Conservation (phyloP, 208 protist species). For the Perkinsela sp. region DNA sequence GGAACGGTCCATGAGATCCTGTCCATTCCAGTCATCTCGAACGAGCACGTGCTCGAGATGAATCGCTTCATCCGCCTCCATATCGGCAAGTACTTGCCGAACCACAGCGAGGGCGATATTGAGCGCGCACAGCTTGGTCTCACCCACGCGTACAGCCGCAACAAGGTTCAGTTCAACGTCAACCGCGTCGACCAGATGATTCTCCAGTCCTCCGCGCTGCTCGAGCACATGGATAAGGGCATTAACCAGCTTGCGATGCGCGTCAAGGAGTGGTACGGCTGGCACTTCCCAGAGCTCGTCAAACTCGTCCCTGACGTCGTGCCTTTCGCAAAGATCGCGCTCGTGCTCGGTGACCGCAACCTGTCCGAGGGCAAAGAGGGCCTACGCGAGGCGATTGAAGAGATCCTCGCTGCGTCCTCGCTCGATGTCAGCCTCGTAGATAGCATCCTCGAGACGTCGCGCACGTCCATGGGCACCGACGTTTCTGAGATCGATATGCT, state of each 20-base stretch:
- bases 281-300: slow-evolving; percentile 96
- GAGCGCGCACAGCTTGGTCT: slow-evolving; percentile 89
- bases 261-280: slow-evolving; percentile 95
- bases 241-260: slow-evolving; percentile 98
- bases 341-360: slow-evolving; percentile 48
- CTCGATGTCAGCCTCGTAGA: slow-evolving; percentile 38
- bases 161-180: slow-evolving; percentile 96
- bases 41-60: slow-evolving; percentile 60
- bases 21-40: slow-evolving; percentile 47
- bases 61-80: slow-evolving; percentile 81
- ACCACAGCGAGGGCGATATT: slow-evolving; percentile 72
- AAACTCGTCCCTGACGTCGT: slow-evolving; percentile 84
- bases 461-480: slow-evolving; percentile 83
- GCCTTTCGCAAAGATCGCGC: slow-evolving; percentile 65
- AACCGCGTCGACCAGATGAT: slow-evolving; percentile 96
- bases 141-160: slow-evolving; percentile 85
- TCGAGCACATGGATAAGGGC: slow-evolving; percentile 98
- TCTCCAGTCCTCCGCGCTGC: slow-evolving; percentile 84
- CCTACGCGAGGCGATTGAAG: slow-evolving; percentile 21
- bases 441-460: slow-evolving; percentile 62
- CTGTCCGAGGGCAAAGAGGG: slow-evolving; percentile 25
- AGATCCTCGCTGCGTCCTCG: slow-evolving; percentile 46
- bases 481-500: slow-evolving; percentile 82
- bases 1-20: slow-evolving; percentile 68
- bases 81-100: slow-evolving; percentile 70